These are phyloP conservation scores for Staphylotrichum tortipilum DNA, from an alignment of 495 filamentous ascomycete species.

Conservation along the genomic window DNA sequence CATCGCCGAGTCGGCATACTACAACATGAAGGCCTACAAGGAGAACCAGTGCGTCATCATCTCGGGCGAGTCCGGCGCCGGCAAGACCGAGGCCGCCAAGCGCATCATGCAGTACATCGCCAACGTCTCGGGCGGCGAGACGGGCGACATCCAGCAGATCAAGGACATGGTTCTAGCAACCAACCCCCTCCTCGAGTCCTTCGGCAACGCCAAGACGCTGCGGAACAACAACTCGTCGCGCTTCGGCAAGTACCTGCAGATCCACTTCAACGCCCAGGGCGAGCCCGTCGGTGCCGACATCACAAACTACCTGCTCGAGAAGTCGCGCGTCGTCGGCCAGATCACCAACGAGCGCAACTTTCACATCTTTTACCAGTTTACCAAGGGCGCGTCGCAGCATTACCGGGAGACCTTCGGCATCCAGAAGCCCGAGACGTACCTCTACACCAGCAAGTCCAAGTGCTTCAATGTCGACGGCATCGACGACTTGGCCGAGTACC, in stretches of 20 bases:
- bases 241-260: conserved; percentile 96
- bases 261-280: conserved; percentile 90
- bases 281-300: conserved; percentile 96
- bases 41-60: conserved; percentile 99
- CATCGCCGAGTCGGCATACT: conserved; percentile 92
- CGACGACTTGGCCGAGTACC: conserved; percentile 83
- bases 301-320: conserved; percentile 95
- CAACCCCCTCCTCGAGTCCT: conserved; percentile 93
- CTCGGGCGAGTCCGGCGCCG: conserved; percentile 94
- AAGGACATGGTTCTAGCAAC: conserved; percentile 99
- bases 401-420: conserved; percentile 82
- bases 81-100: conserved; percentile 99
- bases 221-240: conserved; percentile 98
- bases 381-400: conserved; percentile 80
- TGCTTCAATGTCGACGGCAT: conserved; percentile 91
- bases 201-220: conserved; percentile 96
- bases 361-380: conserved; percentile 99
- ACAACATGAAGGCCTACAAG: conserved; percentile 99
- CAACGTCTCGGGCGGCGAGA: conserved; percentile 80
- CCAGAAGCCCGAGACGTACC: conserved; percentile 84
- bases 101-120: conserved; percentile 99
- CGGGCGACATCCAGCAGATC: conserved; percentile 90
- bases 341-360: conserved; percentile 95
- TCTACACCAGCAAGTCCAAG: conserved; percentile 91
- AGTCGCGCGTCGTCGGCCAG: conserved; percentile 90